Evolutionary conservation across 495 filamentous ascomycete genomes (phyloP), one percentile per base, ranked within the genome.

Genomic region (Penicillium silybi): DNA sequence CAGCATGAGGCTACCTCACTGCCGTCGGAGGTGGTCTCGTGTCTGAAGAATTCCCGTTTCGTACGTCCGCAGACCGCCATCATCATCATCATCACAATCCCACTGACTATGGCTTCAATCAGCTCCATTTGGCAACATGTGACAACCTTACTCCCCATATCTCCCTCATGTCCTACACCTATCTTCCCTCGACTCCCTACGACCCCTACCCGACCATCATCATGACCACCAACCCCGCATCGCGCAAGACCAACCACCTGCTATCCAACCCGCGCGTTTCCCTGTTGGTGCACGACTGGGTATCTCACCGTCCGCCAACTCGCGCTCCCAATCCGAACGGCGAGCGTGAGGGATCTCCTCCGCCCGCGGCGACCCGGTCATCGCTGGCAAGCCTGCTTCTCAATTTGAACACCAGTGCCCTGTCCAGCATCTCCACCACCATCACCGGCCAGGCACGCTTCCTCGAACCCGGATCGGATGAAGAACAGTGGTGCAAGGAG

Each of bases 121-220:
- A 96, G 90, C 90, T 98, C 51, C 95, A 98, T 68, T 85, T 98
- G 26, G 92, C 93, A 56, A 98, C 93, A 50, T 92, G 85, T 69
- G 81, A 80, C 66, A 78, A 82, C 59, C 83, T 92, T 66, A 80
- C 81, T 59, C 93, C 93, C 15, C 93, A 98, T 72, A 88, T 97
- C 65, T 92, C 89, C 22, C 84, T 98, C 57, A 98, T 98, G 93
- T 96, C 95, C 73, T 98, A 97, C 76, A 97, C 93, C 62, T 98
- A 96, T 74, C 88, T 98, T 46, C 87, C 92, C 16, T 82, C 80
- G 0, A 88, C 89, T 6, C 89, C 90, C 16, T 92, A 84, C 71
- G 80, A 82, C 29, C 61, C 80, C 27, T 73, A 78, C 47, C 90
- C 88, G 18, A 84, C 84, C 48, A 92, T 96, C 57, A 85, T 96